Conservation (phyloP, 192 early-diverging fungal genomes). For the Spinellus fusiger region DNA sequence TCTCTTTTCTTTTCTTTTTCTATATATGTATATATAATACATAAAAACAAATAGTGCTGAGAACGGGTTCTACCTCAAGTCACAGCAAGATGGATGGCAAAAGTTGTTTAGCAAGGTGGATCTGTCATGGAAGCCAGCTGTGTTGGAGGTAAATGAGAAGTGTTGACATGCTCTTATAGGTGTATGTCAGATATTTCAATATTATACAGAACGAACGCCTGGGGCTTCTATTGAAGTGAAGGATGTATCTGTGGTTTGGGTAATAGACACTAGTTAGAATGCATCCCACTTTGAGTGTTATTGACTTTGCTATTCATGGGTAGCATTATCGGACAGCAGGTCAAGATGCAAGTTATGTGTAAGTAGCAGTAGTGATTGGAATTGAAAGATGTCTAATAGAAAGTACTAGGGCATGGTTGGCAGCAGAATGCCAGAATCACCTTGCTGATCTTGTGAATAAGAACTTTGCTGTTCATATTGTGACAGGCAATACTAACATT, state of each 20-base stretch:
- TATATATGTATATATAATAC: background rate
- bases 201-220: constrained; percentile 78
- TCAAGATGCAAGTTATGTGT: constrained; percentile 24
- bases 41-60: no score
- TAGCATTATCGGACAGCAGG: constrained; percentile 26
- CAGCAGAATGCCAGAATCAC: constrained; percentile 81
- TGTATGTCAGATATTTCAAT: constrained; percentile 59
- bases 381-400: no score
- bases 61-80: constrained; percentile 66
- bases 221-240: constrained; percentile 74
- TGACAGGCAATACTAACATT: constrained; percentile 60
- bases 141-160: constrained; percentile 45
- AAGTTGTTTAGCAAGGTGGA: constrained; percentile 47
- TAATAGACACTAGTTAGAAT: constrained; percentile 7
- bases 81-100: constrained; percentile 58
- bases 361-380: constrained; percentile 7
- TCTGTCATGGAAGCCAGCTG: constrained; percentile 60
- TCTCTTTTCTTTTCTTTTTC: background rate
- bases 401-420: constrained; percentile 58
- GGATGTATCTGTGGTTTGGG: constrained; percentile 66
- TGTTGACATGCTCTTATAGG: background rate
- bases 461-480: constrained; percentile 63
- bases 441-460: constrained; percentile 63
- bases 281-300: background rate
- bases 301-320: background rate